A percentile compares a stretch with the other conserved stretches of the same genome.
phyloP scores from a whole-genome alignment of 495 filamentous ascomycete genomes.

The Thermochaetoides thermophila region DNA sequence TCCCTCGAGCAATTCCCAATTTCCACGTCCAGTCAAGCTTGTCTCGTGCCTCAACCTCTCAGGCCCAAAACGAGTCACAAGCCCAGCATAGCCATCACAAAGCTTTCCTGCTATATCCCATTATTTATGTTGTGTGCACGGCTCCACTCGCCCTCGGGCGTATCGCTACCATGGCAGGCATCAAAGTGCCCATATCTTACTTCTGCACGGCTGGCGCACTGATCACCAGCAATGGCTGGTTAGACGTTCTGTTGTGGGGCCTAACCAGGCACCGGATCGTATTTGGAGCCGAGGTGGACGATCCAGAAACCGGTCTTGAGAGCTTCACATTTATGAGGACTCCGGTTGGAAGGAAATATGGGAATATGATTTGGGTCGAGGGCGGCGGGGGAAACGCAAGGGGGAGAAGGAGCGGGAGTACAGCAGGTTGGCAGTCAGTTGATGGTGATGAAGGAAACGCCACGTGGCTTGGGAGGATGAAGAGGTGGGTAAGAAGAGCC shows the following conservation, averaged over 20 bases:
- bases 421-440: slow-evolving; percentile 15
- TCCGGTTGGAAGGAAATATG: slow-evolving; percentile 21
- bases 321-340: slow-evolving; percentile 37
- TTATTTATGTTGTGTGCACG: slow-evolving; percentile 58
- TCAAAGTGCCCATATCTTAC: slow-evolving; percentile 37
- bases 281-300: slow-evolving; percentile 24
- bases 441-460: no score
- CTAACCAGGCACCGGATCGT: slow-evolving; percentile 45
- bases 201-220: slow-evolving; percentile 58
- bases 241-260: slow-evolving; percentile 60
- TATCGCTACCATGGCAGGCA: slow-evolving; percentile 47
- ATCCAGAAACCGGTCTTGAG: slow-evolving; percentile 28
- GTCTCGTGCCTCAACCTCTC: neutral
- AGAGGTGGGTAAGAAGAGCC: neutral
- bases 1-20: neutral
- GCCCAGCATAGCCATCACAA: slow-evolving; percentile 30
- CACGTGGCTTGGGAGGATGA: slow-evolving; percentile 10
- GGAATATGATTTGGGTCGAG: slow-evolving; percentile 32
- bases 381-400: slow-evolving; percentile 7
- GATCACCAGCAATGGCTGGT: slow-evolving; percentile 58
- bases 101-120: slow-evolving; percentile 62
- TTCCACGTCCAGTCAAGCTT: slow-evolving; percentile 3
- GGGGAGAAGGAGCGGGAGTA: neutral
- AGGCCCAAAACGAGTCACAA: slow-evolving; percentile 1
- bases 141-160: slow-evolving; percentile 56